Base-by-base conservation (phyloP, 495 filamentous ascomycete genomes). In the Penicillium odoratum region DNA sequence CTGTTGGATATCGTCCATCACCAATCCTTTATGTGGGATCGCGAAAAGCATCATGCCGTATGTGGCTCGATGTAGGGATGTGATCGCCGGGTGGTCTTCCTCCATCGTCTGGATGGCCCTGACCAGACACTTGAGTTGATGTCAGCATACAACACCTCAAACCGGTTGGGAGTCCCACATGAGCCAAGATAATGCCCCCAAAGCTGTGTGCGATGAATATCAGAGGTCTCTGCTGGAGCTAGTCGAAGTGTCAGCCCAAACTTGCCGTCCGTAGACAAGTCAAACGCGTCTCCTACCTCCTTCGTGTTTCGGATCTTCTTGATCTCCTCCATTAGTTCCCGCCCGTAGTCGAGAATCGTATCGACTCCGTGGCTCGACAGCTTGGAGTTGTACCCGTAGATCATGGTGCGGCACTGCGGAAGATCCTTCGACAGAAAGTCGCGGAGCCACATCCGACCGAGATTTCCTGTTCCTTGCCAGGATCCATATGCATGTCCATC, bases 331-430 rank as follows among this genome's bases (percentile, higher is more conserved):
- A 66, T 59, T 30, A 74, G 67, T 26, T 59, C 51, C 11, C 55
- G 56, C 33, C 50, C 63, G 44, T 70, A 70, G 30, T 74, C 68
- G 1, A 55, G 44, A 3, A 68, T 57, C 30, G 45, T 63, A 36
- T 53, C 56, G 40, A 28, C 51, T 42, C 56, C 69, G 43, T 52
- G 31, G 46, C 57, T 50, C 44, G 63, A 52, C 15, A 77, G 51
- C 45, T 67, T 66, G 11, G 71, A 73, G 18, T 68, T 60, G 56
- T 77, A 75, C 9, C 73, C 73, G 52, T 74, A 74, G 21, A 73
- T 74, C 51, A 73, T 65, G 1, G 66, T 69, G 48, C 69, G 62
- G 38, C 57, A 67, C 28, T 60, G 59, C 1, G 61, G 57, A 26
- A 74, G 29, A 59, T 74, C 71, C 51, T 64, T 58, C 1, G 66